Evolutionary conservation across 768 basidiomycete species (phyloP).

Genomic region (Boletus barrowsii): DNA sequence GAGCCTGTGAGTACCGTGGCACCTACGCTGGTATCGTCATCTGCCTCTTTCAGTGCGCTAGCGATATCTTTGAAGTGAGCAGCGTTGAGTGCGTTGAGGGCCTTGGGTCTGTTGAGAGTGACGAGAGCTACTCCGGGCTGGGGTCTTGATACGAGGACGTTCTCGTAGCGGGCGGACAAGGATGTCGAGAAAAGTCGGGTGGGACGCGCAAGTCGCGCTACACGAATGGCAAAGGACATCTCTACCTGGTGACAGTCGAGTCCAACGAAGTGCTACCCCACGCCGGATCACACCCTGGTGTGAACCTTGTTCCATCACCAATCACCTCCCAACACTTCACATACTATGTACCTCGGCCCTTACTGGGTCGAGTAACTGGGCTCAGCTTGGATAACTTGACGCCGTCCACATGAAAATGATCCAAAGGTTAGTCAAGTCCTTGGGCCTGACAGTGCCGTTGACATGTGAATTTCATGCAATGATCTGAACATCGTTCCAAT

Average conservation of each 20-base stretch:
- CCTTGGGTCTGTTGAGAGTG: conserved; percentile 86
- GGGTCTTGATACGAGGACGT: conserved; percentile 68
- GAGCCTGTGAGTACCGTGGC: conserved; percentile 93
- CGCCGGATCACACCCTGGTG: no score
- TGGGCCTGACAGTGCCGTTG: no score
- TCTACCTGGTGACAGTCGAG: no score
- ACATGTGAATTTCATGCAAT: no score
- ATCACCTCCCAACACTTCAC: no score
- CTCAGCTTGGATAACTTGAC: no score
- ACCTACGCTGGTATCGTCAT: conserved; percentile 66
- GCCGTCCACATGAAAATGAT: no score
- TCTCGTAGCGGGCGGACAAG: conserved; percentile 46
- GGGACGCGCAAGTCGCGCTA: conserved; percentile 1
- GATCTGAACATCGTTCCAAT: neutral
- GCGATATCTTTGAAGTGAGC: conserved; percentile 83
- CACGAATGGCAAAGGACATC: conserved; percentile 19
- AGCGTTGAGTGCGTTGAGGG: conserved; percentile 81
- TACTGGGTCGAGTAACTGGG: no score
- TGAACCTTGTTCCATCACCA: no score
- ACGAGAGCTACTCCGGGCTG: conserved; percentile 72
- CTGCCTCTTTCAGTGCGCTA: conserved; percentile 65
- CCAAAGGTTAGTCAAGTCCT: no score
- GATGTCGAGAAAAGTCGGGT: conserved; percentile 26
- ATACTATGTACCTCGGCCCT: no score
- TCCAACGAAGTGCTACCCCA: no score